Base-by-base conservation (phyloP, 2,329 filamentous ascomycete species). In the Aspergillus felis region DNA sequence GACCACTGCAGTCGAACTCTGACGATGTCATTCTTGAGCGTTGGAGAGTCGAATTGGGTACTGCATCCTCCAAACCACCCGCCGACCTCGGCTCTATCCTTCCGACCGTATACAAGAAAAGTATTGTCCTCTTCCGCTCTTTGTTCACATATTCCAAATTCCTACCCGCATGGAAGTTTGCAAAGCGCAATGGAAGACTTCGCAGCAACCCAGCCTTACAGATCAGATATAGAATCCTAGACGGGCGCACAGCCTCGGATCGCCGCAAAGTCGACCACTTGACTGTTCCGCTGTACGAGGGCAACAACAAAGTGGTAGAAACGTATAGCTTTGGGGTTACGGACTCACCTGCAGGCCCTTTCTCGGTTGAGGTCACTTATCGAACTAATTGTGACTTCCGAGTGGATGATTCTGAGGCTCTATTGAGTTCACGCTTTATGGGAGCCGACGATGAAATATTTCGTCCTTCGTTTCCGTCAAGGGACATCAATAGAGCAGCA, bases 71-170 rank as follows among this genome's bases (percentile, higher is more conserved):
- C 71, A 71, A 81, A 84, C 70, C 90, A 56, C 66, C 79, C 5
- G 66, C 78, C 42, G 82, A 86, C 58, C 73, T 86, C 53, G 80
- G 75, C 54, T 79, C 84, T 50, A 79, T 84, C 32, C 79, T 97
- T 53, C 92, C 94, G 14, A 93, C 91, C 53, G 87, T 96, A 57
- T 99, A 99, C 82, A 99, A 99, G 78, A 94, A 96, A 77, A 91
- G 90, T 66, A 96, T 99, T 62, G 89, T 97, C 64, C 86, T 97
- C 66, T 97, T 97, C 76, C 85, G 94, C 59, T 92, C 92, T 1
- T 82, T 99, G 49, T 96, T 90, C 73, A 86, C 90, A 51, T 89
- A 90, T 55, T 85, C 91, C 44, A 88, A 90, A 66, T 84, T 97
- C 60, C 78, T 96, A 60, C 94, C 94, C 2, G 87, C 89, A 25